Evolutionary conservation across 2,329 filamentous ascomycete species (phyloP).

Genomic region (Aphanocladium album): DNA sequence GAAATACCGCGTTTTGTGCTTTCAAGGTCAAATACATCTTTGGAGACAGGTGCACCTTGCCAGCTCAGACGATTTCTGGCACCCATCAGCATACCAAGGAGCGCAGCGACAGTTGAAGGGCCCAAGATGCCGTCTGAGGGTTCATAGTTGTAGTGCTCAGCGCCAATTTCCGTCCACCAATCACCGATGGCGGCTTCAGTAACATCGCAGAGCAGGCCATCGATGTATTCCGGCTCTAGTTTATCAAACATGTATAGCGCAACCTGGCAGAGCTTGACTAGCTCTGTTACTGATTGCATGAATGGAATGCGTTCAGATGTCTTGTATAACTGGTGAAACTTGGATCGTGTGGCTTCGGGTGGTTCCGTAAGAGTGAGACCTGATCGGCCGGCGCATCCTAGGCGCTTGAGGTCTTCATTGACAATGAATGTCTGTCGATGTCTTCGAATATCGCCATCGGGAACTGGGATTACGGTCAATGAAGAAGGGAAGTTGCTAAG

Average conservation of each 20-base stretch:
- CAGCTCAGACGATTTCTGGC: conserved; percentile 85
- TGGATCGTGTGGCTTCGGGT: conserved; percentile 75
- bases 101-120: conserved; percentile 81
- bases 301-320: conserved; percentile 79
- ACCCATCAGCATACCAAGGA: conserved; percentile 84
- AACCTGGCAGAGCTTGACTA: conserved; percentile 87
- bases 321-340: conserved; percentile 87
- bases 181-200: conserved; percentile 86
- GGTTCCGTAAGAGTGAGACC: conserved; percentile 77
- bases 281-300: conserved; percentile 73
- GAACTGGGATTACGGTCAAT: conserved; percentile 84
- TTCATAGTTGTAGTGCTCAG: conserved; percentile 87
- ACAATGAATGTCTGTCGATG: conserved; percentile 84
- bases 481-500: conserved; percentile 87
- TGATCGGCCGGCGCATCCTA: conserved; percentile 86
- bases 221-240: conserved; percentile 80
- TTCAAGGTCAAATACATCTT: conserved; percentile 86
- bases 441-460: conserved; percentile 75
- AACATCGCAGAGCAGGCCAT: conserved; percentile 87
- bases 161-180: conserved; percentile 94
- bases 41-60: conserved; percentile 75
- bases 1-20: conserved; percentile 77
- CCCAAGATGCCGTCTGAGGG: conserved; percentile 89
- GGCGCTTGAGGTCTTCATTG: conserved; percentile 86
- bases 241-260: conserved; percentile 85